Conservation (phyloP, 2,329 filamentous ascomycete species). For the Exophiala alcalophila region DNA sequence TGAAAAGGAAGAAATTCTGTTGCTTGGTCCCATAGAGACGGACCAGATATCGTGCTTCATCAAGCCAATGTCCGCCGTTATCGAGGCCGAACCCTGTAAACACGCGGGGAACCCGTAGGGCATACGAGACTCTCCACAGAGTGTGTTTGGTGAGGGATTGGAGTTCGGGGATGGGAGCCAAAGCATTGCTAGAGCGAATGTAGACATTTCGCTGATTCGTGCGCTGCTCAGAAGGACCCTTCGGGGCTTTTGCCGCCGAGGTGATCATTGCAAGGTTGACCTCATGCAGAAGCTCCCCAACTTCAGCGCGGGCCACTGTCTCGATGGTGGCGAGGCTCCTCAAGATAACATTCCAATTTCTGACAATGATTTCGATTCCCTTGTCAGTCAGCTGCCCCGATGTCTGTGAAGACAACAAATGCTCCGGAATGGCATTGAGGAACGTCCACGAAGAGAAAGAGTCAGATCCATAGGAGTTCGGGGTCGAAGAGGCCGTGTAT, state of each 20-base stretch:
- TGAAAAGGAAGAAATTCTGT: conserved; percentile 59
- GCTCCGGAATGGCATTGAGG: conserved; percentile 30
- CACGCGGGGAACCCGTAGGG: conserved; percentile 56
- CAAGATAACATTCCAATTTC: conserved; percentile 59
- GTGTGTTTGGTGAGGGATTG: conserved; percentile 49
- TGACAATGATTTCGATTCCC: conserved; percentile 54
- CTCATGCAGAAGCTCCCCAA: conserved; percentile 49
- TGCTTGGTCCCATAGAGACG: conserved; percentile 54
- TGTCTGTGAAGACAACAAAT: conserved; percentile 20
- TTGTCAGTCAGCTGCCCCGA: conserved; percentile 41
- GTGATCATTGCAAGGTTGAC: conserved; percentile 41
- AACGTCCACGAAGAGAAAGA: conserved; percentile 30
- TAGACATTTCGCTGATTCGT: conserved; percentile 50
- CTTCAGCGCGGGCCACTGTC: conserved; percentile 51
- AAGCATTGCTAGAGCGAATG: conserved; percentile 46
- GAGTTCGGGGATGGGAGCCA: conserved; percentile 40
- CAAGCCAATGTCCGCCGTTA: conserved; percentile 58
- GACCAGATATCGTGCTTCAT: conserved; percentile 58
- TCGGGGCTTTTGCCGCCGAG: conserved; percentile 41
- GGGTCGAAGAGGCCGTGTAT: conserved; percentile 17
- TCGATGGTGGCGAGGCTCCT: conserved; percentile 55
- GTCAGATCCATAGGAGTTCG: conserved; percentile 29
- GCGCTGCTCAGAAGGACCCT: conserved; percentile 48
- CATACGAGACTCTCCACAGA: conserved; percentile 51
- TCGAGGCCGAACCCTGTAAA: conserved; percentile 53